Conservation (phyloP, 768 basidiomycete genomes). For the Pulveroboletus sp. region DNA sequence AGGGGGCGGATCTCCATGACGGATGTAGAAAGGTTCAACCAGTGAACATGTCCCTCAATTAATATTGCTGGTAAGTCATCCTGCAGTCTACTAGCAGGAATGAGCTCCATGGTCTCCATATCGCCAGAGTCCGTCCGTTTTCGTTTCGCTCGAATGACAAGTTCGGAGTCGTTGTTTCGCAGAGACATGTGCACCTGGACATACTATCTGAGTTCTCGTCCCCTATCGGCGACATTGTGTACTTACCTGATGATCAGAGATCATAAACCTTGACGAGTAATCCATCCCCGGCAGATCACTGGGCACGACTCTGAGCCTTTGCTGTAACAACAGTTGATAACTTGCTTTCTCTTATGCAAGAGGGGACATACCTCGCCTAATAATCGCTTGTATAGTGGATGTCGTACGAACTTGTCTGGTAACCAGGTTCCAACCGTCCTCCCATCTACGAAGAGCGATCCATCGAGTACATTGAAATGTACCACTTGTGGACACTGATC, state of each 20-base stretch:
- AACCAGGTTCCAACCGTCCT: constrained; percentile 21
- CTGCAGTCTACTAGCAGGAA: constrained; percentile 15
- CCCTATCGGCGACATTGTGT: background rate
- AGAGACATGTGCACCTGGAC: background rate
- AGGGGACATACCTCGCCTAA: constrained; percentile 18
- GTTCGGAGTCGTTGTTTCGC: constrained; percentile 21
- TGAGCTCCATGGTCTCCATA: constrained; percentile 11
- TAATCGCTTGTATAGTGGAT: constrained; percentile 19
- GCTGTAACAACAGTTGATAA: constrained; percentile 12
- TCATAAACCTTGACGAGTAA: constrained; percentile 17
- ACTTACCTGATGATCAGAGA: constrained; percentile 20
- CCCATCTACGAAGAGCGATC: constrained; percentile 27
- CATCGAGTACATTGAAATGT: constrained; percentile 39
- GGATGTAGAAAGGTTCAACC: constrained; percentile 23
- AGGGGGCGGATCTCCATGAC: constrained; percentile 26
- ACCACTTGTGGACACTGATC: constrained; percentile 26
- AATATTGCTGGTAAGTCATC: constrained; percentile 12
- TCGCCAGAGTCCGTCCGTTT: background rate
- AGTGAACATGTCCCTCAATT: constrained; percentile 19
- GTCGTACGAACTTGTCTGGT: constrained; percentile 16
- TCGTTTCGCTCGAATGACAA: constrained; percentile 15
- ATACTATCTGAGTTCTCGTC: background rate
- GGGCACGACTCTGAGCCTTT: constrained; percentile 21
- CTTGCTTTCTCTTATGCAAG: background rate
- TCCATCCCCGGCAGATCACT: constrained; percentile 25